Percentiles rank a stretch among this genome's conserved stretches.
Evolutionary conservation across 305 asterid genomes (phyloP).

Genomic region (Fraxinus xanthoxyloides): DNA sequence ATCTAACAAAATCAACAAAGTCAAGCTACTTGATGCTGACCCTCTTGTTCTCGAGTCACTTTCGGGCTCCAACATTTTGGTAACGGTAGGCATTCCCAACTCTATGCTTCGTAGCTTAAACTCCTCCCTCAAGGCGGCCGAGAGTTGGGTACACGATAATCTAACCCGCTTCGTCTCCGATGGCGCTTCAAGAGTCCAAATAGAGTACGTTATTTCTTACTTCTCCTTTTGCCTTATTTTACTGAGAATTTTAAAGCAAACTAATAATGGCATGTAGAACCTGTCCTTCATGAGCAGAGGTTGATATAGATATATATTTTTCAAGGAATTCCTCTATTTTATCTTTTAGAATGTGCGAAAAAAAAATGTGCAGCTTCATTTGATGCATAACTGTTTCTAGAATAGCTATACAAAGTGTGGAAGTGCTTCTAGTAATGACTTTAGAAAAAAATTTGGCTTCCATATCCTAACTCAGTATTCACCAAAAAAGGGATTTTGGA

Average conservation of each 20-base stretch:
- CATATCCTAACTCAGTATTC: background rate
- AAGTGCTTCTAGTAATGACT: background rate
- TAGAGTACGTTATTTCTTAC: conserved; percentile 41
- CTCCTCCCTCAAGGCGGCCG: conserved; percentile 62
- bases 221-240: background rate
- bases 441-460: background rate
- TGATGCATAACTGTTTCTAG: background rate
- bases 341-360: background rate
- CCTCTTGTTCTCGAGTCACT: conserved; percentile 63
- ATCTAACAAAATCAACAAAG: conserved; percentile 55
- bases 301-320: background rate
- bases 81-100: conserved; percentile 72
- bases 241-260: background rate
- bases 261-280: background rate
- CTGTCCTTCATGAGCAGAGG: background rate
- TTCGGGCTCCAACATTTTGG: conserved; percentile 55
- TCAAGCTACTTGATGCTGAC: conserved; percentile 69
- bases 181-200: conserved; percentile 50
- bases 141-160: conserved; percentile 81
- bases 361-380: background rate
- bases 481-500: background rate
- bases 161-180: conserved; percentile 69
- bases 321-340: background rate
- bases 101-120: conserved; percentile 72
- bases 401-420: background rate